A percentile compares a stretch with the other conserved stretches of the same genome.
Evolutionary conservation across 2,329 filamentous ascomycete genomes (phyloP).

Genomic region (Alternaria alternata): DNA sequence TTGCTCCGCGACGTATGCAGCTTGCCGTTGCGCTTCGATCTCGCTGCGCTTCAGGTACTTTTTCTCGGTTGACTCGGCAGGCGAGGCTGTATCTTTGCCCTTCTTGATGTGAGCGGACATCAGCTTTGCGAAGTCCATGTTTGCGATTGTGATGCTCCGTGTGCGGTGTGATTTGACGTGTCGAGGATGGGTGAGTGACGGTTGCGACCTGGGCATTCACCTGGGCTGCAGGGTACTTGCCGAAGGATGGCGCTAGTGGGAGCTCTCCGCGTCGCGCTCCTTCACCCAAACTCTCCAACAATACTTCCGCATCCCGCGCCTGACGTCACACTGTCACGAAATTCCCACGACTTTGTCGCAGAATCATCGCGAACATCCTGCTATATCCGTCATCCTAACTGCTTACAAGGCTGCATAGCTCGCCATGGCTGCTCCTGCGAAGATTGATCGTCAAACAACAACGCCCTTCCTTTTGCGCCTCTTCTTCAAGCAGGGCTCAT

Average conservation of each 20-base stretch:
- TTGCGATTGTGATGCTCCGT: constrained; percentile 5
- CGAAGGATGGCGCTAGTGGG: constrained; percentile 27
- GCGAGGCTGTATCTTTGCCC: constrained; percentile 64
- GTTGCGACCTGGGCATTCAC: constrained; percentile 16
- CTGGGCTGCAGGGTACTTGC: constrained; percentile 14
- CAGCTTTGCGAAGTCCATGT: constrained; percentile 93
- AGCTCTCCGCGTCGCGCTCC: constrained; percentile 31
- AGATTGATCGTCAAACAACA: constrained; percentile 73
- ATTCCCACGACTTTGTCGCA: not conserved
- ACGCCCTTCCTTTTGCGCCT: constrained; percentile 86
- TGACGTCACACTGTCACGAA: constrained; percentile 9
- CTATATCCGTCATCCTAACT: not conserved
- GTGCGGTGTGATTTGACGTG: not conserved
- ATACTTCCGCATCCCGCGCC: not conserved
- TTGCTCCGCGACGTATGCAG: constrained; percentile 84
- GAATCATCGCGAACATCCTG: not conserved
- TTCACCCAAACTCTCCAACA: constrained; percentile 4
- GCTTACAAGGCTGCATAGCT: not conserved
- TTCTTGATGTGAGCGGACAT: constrained; percentile 95
- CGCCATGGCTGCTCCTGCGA: constrained; percentile 44
- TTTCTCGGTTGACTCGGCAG: constrained; percentile 44
- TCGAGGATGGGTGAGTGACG: not conserved
- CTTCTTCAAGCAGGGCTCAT: constrained; percentile 78
- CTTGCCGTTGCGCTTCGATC: constrained; percentile 80
- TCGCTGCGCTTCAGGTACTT: constrained; percentile 90